Evolutionary conservation across 768 basidiomycete species (phyloP).

Genomic region (Hericium coralloides): DNA sequence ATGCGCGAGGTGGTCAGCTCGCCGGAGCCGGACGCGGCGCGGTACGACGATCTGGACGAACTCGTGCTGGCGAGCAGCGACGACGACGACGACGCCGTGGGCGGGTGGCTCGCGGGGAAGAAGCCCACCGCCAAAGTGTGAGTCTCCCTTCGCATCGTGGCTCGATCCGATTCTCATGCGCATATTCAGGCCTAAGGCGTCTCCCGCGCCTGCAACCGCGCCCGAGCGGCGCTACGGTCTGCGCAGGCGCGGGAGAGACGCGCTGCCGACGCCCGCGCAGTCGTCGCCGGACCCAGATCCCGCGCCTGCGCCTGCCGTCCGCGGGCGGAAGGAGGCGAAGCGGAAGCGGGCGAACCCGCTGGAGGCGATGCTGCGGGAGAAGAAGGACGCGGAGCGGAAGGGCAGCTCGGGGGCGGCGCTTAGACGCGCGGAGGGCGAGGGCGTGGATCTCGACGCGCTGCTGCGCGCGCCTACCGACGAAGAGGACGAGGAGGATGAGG

Average conservation of each 20-base stretch:
- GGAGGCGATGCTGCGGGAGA: constrained; percentile 9
- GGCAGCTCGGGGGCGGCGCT: constrained; percentile 11
- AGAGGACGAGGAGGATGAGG: constrained; percentile 6
- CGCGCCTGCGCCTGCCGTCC: not conserved
- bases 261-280: not conserved
- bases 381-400: constrained; percentile 6
- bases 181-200: not conserved
- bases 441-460: not conserved
- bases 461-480: constrained; percentile 4
- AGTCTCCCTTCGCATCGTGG: not conserved
- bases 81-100: constrained; percentile 37
- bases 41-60: constrained; percentile 30
- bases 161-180: not conserved
- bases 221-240: not conserved
- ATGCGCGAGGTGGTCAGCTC: constrained; percentile 28
- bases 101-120: not conserved
- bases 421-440: constrained; percentile 6
- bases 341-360: constrained; percentile 1
- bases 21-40: constrained; percentile 32
- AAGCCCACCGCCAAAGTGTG: constrained; percentile 8
- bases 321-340: not conserved
- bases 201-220: not conserved
- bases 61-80: constrained; percentile 23
- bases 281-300: not conserved
- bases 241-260: not conserved